Evolutionary conservation across 495 filamentous ascomycete genomes (phyloP), one percentile per base, ranked within the genome.

Genomic region (Trichoderma orchidacearum): DNA sequence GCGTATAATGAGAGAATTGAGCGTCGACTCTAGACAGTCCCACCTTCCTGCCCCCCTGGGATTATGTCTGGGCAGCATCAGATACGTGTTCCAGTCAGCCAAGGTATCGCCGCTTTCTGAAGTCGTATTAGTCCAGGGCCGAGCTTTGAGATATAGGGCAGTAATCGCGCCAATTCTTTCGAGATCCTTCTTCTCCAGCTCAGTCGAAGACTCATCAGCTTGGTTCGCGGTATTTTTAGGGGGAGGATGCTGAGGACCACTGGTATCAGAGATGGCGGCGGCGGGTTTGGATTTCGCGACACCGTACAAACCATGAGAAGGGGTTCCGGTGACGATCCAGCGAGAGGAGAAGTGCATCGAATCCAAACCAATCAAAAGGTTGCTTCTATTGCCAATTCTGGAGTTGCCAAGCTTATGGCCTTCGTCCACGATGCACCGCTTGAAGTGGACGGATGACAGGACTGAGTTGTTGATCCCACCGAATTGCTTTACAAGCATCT

Each of bases 261-360:
- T 11, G 17, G 34, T 15, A n/a, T 27, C 7, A 25, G 41, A 25
- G 15, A 8, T 5, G 3, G 8, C n/a, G 3, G 41, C 21, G 8
- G 41, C 6, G 2, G 41, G 3, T 7, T 27, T 7, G 8, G 41
- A 23, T 17, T 27, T 17, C 38, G 69, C 62, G 0, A 94, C 76
- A 1, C 90, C 88, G 36, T 87, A 83, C 0, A 97, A 75, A 36
- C 89, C 85, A 57, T 80, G 83, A 9, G 90, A 87, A 13, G 92
- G 92, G 0, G 92, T 97, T 54, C 91, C 92, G 2, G 89, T 93
- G 3, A 96, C 87, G 15, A 96, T 79, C 92, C 92, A 97, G 21
- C 85, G 80, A 11, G 87, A 78, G 31, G 89, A 80, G 23, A 89
- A 77, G 30, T 80, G 76, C 5, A 97, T 73, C 51, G 78, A 74